phyloP scores from a whole-genome alignment of 2,329 filamentous ascomycete genomes.

The Peltaster fructicola region DNA sequence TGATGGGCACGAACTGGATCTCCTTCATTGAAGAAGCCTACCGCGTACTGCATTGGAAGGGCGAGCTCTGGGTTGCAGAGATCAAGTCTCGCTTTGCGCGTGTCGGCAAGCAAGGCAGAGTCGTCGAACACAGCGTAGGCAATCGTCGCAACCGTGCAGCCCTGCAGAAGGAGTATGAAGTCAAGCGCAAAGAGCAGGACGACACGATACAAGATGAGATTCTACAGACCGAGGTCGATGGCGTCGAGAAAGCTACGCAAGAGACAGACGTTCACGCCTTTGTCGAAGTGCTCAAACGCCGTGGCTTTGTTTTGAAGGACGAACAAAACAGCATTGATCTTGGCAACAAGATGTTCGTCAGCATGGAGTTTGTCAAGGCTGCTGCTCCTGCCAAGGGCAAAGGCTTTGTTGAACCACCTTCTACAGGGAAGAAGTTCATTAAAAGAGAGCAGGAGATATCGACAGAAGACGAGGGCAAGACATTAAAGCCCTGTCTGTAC shows the following conservation, averaged over 20 bases:
- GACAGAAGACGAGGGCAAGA: constrained; percentile 45
- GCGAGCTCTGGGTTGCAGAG: constrained; percentile 92
- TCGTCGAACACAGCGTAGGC: constrained; percentile 53
- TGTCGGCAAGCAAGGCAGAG: constrained; percentile 30
- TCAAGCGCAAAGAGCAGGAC: constrained; percentile 34
- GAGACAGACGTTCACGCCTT: constrained; percentile 82
- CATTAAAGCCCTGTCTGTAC: constrained; percentile 90
- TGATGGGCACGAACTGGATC: constrained; percentile 99
- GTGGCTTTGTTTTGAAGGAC: constrained; percentile 70
- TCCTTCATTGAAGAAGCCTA: constrained; percentile 93
- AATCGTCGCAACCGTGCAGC: constrained; percentile 33
- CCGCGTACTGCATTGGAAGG: constrained; percentile 77
- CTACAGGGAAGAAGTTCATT: constrained; percentile 38
- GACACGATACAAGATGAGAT: constrained; percentile 41
- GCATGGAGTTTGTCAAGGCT: constrained; percentile 87
- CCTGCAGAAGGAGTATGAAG: constrained; percentile 19
- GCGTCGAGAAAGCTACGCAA: constrained; percentile 40
- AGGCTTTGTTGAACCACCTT: constrained; percentile 31
- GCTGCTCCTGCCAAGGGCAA: constrained; percentile 59
- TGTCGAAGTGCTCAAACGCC: constrained; percentile 58
- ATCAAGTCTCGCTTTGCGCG: constrained; percentile 83
- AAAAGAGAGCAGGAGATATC: constrained; percentile 39
- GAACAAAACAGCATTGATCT: constrained; percentile 52
- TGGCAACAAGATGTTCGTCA: constrained; percentile 95
- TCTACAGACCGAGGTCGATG: constrained; percentile 47